Evolutionary conservation across 192 early-diverging fungal genomes (phyloP).

Genomic region (Podila horticola): DNA sequence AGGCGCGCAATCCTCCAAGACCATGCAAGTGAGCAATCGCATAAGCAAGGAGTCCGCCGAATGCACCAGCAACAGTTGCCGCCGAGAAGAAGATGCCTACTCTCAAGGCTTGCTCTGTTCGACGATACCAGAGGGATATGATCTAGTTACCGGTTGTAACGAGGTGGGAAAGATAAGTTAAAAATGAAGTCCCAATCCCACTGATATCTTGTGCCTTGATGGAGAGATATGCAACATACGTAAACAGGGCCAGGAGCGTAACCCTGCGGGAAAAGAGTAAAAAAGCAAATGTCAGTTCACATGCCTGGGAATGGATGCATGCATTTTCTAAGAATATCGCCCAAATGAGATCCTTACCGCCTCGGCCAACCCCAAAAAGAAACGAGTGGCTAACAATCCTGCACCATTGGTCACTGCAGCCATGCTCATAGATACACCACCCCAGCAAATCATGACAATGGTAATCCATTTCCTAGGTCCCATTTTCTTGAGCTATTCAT

Average conservation of each 20-base stretch:
- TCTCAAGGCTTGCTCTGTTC: constrained; percentile 58
- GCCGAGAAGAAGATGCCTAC: constrained; percentile 57
- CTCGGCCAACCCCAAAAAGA: constrained; percentile 63
- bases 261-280: neutral
- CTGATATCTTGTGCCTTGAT: neutral
- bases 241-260: constrained; percentile 7
- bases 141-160: constrained; percentile 22
- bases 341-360: constrained; percentile 20
- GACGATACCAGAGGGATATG: constrained; percentile 61
- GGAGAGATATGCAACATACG: neutral
- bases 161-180: constrained; percentile 42
- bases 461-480: constrained; percentile 6
- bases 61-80: constrained; percentile 56
- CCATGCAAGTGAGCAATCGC: constrained; percentile 61
- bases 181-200: neutral
- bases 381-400: constrained; percentile 54
- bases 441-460: constrained; percentile 11
- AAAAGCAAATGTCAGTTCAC: neutral
- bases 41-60: constrained; percentile 70
- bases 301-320: neutral
- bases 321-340: neutral
- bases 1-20: constrained; percentile 43
- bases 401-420: constrained; percentile 20
- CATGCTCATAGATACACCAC: constrained; percentile 4
- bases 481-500: constrained; percentile 7